phyloP scores from a whole-genome alignment of 345 rosid species.

The Gossypium turneri region DNA sequence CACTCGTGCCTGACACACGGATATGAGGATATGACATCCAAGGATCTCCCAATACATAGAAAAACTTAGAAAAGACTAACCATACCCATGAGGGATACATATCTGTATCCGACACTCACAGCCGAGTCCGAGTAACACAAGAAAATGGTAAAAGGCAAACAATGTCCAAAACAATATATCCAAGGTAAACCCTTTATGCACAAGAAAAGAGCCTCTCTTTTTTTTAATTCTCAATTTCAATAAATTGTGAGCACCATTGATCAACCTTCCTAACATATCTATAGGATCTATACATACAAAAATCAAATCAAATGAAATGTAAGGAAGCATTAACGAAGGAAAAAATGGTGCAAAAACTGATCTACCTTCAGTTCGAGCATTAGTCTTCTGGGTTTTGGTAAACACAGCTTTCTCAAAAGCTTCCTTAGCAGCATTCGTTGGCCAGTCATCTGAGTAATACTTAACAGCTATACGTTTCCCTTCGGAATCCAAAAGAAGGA shows the following conservation, averaged over 20 bases:
- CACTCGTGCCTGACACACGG: too few relatives aligned
- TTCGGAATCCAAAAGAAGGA: conserved; percentile 76
- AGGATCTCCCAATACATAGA: too few relatives aligned
- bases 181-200: background rate
- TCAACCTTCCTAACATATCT: background rate
- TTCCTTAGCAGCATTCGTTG: conserved; percentile 66
- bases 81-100: background rate
- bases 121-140: background rate
- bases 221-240: background rate
- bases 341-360: background rate
- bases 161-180: background rate
- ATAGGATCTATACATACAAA: background rate
- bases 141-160: background rate
- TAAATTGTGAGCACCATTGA: background rate
- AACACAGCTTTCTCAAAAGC: conserved; percentile 71
- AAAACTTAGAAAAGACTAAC: background rate
- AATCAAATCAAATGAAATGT: background rate
- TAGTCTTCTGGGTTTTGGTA: conserved; percentile 65
- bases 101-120: too few relatives aligned
- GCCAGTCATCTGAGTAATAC: conserved; percentile 77
- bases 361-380: conserved; percentile 74
- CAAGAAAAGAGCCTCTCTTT: background rate
- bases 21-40: too few relatives aligned
- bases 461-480: conserved; percentile 76
- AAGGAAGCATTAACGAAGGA: background rate